Evolutionary conservation across 1,139 yeast species (phyloP), one percentile per base, ranked within the genome.

Genomic region (Hansenula sp.): DNA sequence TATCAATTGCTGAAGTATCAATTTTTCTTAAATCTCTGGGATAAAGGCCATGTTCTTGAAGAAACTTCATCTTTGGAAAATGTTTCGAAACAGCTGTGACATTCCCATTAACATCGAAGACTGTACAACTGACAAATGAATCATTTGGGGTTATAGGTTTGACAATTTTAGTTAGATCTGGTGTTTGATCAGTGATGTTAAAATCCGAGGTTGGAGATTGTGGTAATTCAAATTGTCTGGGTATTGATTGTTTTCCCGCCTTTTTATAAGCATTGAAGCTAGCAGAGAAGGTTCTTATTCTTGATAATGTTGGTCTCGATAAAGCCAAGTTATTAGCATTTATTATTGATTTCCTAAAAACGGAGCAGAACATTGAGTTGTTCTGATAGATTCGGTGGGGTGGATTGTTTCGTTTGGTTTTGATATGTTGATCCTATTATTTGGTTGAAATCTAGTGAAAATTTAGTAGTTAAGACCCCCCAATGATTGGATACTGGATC

Each of bases 11-110:
- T 0, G 96, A 88, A 8, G 95, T 84, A 65, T 93, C 99, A 44
- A 94, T 84, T 57, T 88, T 89, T 5, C 96, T 68, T 43, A 89
- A 68, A 61, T 89, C 96, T 52, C 96, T 73, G 0, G 96, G 96
- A 40, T 83, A 75, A 34, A 89, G 66, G 30, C 86, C 86, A 58
- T 88, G 89, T 49, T 85, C 82, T 47, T 80, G 74, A 15, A 94
- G 69, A 46, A 94, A 78, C 49, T 81, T 79, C 68, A 85, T 79
- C 59, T 89, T 84, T 46, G 88, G 90, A 56, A 80, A 84, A 55
- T 83, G 87, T 42, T 88, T 81, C 0, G 94, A 81, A 2, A 87
- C 88, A 6, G 84, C 85, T 1, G 78, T 71, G 38, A 87, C 85
- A 45, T 79, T 75, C 1, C 99, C 99, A 15, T 74, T 67, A 9